Base-by-base conservation (phyloP, 148 eudicot species). In the Dianthus caryophyllus region DNA sequence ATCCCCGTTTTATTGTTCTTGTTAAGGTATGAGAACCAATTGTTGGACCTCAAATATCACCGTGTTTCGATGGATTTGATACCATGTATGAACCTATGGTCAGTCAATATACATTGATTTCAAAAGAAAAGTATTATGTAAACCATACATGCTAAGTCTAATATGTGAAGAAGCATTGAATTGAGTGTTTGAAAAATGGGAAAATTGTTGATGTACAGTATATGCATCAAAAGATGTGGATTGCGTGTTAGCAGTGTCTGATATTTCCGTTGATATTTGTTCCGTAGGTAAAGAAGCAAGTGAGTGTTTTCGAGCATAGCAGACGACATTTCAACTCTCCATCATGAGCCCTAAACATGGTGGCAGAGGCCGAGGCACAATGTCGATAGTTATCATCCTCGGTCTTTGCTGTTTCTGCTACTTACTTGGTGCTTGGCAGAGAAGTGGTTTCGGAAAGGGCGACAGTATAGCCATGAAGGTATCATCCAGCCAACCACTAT, bases 331-430 rank as follows among this genome's bases (percentile, higher is more conserved):
- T 38, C 46, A 55, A 67, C 62, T 71, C 38, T n/a, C 66, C 55
- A 73, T 73, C 66, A 83, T 84, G 87, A 86, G 77, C 65, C 73
- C 75, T 57, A 86, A 86, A 66, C 74, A 77, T 65, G 79, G 79
- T 53, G 76, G 80, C 63, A 81, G 84, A 73, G 33, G 75, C 27
- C 73, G 86, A 43, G 75, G 80, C 26, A 79, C 90, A 15, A 63
- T 79, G 71, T 84, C 88, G 6, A 78, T 84, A 71, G 72, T 80
- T 17, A 74, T 86, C 9, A 77, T 86, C 43, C 67, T 84, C 27
- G 88, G 85, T 18, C 83, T 86, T 24, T 86, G 91, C 70, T 82
- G 87, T 71, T 86, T 86, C 81, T 86, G 75, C 72, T 86, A 85
- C 75, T 67, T 86, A 25, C 75, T 83, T 0, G 90, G 90, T 66